Conservation (phyloP, 2,329 filamentous ascomycete genomes). For the Calonectria naviculata region DNA sequence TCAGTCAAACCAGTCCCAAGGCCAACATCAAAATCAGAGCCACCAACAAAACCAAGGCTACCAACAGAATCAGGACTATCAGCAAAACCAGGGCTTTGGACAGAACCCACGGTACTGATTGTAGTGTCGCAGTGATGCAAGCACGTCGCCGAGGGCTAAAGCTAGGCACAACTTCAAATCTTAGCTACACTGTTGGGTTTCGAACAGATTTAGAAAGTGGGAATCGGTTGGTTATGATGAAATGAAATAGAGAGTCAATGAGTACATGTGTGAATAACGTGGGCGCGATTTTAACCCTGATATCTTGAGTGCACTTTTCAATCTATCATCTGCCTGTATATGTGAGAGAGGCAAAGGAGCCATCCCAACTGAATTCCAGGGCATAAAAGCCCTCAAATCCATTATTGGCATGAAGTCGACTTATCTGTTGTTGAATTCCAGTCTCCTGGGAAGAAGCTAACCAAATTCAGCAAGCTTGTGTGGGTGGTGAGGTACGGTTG, state of each 20-base stretch:
- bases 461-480: neutral
- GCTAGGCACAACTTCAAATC: neutral
- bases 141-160: no score
- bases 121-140: neutral
- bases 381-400: no score
- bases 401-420: no score
- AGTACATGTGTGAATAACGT: no score
- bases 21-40: slow-evolving; percentile 15
- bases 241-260: neutral
- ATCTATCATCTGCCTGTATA: no score
- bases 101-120: slow-evolving; percentile 33
- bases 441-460: neutral
- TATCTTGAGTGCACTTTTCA: no score
- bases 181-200: neutral
- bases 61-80: slow-evolving; percentile 29
- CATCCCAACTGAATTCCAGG: no score
- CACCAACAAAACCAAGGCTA: slow-evolving; percentile 20
- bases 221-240: neutral
- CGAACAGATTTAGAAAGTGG: no score
- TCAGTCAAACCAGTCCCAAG: slow-evolving; percentile 19
- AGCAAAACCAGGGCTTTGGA: slow-evolving; percentile 35
- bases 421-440: neutral
- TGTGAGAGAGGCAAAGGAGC: no score
- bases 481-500: no score
- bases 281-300: no score